Conservation (phyloP, 192 early-diverging fungal species). For the Gigaspora rosea region DNA sequence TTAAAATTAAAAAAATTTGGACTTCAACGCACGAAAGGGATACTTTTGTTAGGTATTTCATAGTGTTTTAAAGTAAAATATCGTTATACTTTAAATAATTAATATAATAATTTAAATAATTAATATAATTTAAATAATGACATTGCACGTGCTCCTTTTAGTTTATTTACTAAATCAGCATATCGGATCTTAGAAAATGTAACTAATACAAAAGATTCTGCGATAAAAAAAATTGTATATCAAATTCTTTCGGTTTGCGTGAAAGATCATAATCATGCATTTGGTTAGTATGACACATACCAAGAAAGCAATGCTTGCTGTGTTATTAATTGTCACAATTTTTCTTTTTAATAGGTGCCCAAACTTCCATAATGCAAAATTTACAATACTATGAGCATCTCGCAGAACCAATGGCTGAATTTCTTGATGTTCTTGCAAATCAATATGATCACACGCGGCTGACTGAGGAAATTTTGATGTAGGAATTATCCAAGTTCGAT, state of each 20-base stretch:
- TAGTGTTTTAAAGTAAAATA: background rate
- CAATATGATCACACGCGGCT: constrained; percentile 68
- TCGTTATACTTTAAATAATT: background rate
- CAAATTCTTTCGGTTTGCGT: constrained; percentile 74
- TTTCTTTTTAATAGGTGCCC: constrained; percentile 50
- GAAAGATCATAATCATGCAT: constrained; percentile 75
- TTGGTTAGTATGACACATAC: constrained; percentile 45
- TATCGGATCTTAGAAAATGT: constrained; percentile 83
- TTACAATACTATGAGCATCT: constrained; percentile 85
- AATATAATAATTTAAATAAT: background rate
- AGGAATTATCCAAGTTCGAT: background rate
- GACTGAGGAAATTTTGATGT: constrained; percentile 71
- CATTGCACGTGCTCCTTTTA: constrained; percentile 9
- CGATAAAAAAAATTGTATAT: constrained; percentile 63
- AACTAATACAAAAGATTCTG: constrained; percentile 61
- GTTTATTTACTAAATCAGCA: constrained; percentile 74
- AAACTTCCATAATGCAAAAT: constrained; percentile 78
- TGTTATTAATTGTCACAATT: background rate
- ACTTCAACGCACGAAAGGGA: constrained; percentile 70
- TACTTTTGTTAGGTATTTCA: constrained; percentile 58
- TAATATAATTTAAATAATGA: background rate
- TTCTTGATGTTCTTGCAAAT: constrained; percentile 63
- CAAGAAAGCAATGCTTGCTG: background rate
- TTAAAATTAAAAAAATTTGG: constrained; percentile 73
- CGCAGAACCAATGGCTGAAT: constrained; percentile 80